Evolutionary conservation across 2,329 filamentous ascomycete genomes (phyloP).

Genomic region (Grosmannia serpens): DNA sequence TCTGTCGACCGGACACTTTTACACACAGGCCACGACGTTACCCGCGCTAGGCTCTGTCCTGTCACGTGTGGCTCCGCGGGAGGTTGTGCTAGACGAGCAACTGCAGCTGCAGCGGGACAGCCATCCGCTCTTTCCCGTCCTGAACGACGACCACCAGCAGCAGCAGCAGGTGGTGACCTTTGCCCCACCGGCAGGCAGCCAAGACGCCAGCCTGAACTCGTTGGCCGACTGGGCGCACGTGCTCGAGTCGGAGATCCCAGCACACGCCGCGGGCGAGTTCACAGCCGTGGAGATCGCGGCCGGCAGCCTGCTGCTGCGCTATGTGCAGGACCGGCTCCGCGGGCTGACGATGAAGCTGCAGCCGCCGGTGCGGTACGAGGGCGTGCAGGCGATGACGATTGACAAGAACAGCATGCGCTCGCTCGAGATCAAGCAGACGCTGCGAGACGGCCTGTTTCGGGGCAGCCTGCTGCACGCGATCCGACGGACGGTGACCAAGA

Average conservation of each 20-base stretch:
- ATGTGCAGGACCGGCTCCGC: constrained; percentile 68
- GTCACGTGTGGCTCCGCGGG: constrained; percentile 70
- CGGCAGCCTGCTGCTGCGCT: constrained; percentile 71
- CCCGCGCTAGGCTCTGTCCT: constrained; percentile 66
- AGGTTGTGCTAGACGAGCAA: constrained; percentile 66
- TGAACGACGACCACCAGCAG: constrained; percentile 50
- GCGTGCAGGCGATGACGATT: constrained; percentile 72
- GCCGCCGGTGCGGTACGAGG: constrained; percentile 63
- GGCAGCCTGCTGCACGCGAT: constrained; percentile 88
- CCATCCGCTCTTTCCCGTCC: constrained; percentile 51
- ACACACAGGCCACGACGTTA: constrained; percentile 64
- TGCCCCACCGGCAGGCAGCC: constrained; percentile 28
- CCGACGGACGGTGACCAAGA: constrained; percentile 80
- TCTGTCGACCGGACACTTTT: constrained; percentile 88
- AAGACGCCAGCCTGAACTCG: constrained; percentile 12
- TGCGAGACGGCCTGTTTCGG: constrained; percentile 64
- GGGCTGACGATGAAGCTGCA: constrained; percentile 73
- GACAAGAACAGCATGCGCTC: constrained; percentile 86
- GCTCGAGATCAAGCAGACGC: constrained; percentile 78
- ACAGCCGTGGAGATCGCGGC: constrained; percentile 60
- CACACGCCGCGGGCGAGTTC: constrained; percentile 44
- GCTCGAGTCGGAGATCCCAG: constrained; percentile 60
- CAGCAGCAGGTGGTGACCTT: constrained; percentile 52
- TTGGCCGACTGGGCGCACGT: constrained; percentile 61
- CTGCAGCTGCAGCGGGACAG: constrained; percentile 25